Evolutionary conservation across 306 rosid genomes (phyloP).

Genomic region (barrel medic (Medicago truncatula)): MtrunA17r5.0-ANR NC_053048.1:43236001-43236500

Average conservation of each 20-base stretch:
- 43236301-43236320: slow-evolving; percentile 1
- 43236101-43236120: slow-evolving; percentile 98
- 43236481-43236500: slow-evolving; percentile 6
- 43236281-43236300: slow-evolving; percentile 19
- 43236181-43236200: slow-evolving; percentile 90
- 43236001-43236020: slow-evolving; percentile 2
- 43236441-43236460: slow-evolving; percentile 40
- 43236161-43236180: slow-evolving; percentile 94
- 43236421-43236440: slow-evolving; percentile 27
- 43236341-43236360: slow-evolving; percentile 96
- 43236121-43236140: slow-evolving; percentile 57
- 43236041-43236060: too few species aligned
- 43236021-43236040: too few species aligned
- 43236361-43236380: slow-evolving; percentile 99
- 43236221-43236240: slow-evolving; percentile 40
- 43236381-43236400: slow-evolving; percentile 99
- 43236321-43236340: slow-evolving; percentile 89
- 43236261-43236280: slow-evolving; percentile 6
- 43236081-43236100: slow-evolving; percentile 45
- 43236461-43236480: slow-evolving; percentile 1
- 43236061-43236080: too few species aligned
- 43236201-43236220: slow-evolving; percentile 66
- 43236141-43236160: slow-evolving; percentile 96
- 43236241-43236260: slow-evolving; percentile 11
- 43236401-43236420: slow-evolving; percentile 82